phyloP scores from a whole-genome alignment of 805 yeast species.

The Yarrowia hollandica region DNA sequence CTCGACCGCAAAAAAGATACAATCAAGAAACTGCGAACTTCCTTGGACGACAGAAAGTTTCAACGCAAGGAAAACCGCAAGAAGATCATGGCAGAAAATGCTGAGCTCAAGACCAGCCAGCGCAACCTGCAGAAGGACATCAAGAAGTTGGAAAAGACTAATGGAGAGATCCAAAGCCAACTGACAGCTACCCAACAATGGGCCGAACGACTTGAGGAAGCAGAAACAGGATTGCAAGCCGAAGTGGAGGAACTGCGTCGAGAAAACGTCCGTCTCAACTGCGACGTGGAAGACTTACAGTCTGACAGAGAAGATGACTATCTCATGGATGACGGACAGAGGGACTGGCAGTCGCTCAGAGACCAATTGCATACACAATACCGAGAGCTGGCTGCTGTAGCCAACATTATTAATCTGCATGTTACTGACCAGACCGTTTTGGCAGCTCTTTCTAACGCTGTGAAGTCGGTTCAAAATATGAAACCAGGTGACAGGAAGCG shows the following conservation, averaged over 20 bases:
- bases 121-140: neutral
- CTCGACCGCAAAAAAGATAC: constrained; percentile 5
- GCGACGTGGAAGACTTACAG: constrained; percentile 17
- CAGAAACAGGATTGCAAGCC: neutral
- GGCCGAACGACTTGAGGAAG: constrained; percentile 3
- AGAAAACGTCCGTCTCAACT: constrained; percentile 15
- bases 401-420: constrained; percentile 21
- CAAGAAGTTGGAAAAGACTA: constrained; percentile 10
- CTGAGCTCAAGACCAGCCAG: constrained; percentile 1
- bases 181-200: neutral
- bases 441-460: constrained; percentile 13
- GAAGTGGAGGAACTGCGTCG: constrained; percentile 7
- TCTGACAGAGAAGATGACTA: constrained; percentile 22
- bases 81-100: constrained; percentile 15
- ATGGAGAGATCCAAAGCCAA: constrained; percentile 15
- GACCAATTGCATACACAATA: constrained; percentile 20
- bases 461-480: constrained; percentile 4
- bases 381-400: constrained; percentile 7
- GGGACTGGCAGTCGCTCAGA: constrained; percentile 14
- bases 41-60: constrained; percentile 13
- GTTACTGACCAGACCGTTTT: neutral
- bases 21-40: neutral
- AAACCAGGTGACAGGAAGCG: neutral
- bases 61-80: constrained; percentile 16
- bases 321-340: constrained; percentile 10